phyloP scores from a whole-genome alignment of 768 basidiomycete species.

The Hysterangium stoloniferum region DNA sequence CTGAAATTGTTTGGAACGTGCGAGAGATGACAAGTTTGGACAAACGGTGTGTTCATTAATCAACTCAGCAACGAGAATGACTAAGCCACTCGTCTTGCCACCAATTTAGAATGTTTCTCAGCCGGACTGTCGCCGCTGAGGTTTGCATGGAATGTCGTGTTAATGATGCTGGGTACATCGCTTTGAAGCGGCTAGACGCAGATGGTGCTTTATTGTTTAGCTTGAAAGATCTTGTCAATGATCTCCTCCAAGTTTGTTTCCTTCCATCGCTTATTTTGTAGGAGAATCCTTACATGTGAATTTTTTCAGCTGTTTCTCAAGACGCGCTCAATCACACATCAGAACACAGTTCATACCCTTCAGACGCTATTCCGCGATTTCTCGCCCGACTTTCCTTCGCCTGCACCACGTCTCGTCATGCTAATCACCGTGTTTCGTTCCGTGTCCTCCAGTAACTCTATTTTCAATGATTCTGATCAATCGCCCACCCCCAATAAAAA shows the following conservation, averaged over 20 bases:
- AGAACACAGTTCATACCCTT: conserved; percentile 42
- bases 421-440: conserved; percentile 51
- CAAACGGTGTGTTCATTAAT: conserved; percentile 39
- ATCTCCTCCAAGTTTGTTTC: conserved; percentile 52
- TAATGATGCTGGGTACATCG: conserved; percentile 62
- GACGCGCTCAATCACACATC: conserved; percentile 54
- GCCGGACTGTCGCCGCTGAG: conserved; percentile 76
- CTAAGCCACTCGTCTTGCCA: not conserved
- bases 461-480: conserved; percentile 22
- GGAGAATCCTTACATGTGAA: not conserved
- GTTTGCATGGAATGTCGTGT: conserved; percentile 73
- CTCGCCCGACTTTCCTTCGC: conserved; percentile 42
- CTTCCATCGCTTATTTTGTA: not conserved
- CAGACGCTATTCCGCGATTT: conserved; percentile 61
- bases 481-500: conserved; percentile 25
- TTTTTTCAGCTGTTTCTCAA: conserved; percentile 53
- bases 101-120: conserved; percentile 63
- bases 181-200: conserved; percentile 60
- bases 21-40: conserved; percentile 66
- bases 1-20: conserved; percentile 63
- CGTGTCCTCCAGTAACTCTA: conserved; percentile 13
- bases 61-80: not conserved
- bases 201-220: conserved; percentile 61
- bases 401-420: conserved; percentile 60
- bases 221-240: conserved; percentile 52